Base-by-base conservation (phyloP, 2,329 filamentous ascomycete species). In the Aspergillus bombycis region DNA sequence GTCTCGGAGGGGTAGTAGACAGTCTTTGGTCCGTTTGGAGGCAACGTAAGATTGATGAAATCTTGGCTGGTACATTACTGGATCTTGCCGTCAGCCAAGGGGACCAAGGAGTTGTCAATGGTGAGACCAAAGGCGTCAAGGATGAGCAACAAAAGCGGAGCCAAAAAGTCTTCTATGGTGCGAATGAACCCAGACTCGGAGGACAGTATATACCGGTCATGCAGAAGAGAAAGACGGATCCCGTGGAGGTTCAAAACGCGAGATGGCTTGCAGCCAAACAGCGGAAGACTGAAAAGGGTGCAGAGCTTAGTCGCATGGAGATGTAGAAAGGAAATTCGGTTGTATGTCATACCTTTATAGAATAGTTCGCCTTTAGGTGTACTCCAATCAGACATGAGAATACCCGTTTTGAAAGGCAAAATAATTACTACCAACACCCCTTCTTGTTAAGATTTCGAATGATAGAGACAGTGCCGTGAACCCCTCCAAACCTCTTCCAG, bases 401-500 rank as follows among this genome's bases (percentile, higher is more conserved):
- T 38, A n/a, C n/a, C 32, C 21, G 9, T 38, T 38, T 23, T 26
- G 6, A 38, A 36, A 26, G 52, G 19, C 16, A 12, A n/a, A 34
- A 32, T 32, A 30, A 14, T 19, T 6, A 19, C 32, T 36, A 38
- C 32, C 7, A 36, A 14, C n/a, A 23, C n/a, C 19, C 32, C 6
- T 38, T 21, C 11, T 38, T n/a, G 65, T 80, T 75, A 83, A 65
- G 77, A 76, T 66, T 84, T 85, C 5, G 83, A 83, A 74, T 92
- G 93, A 76, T 93, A 96, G 65, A 99, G 81, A 79, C 94, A 97
- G 62, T 86, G 88, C 69, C 92, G 86, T 3, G 90, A 88, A 0
- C 93, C 94, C 70, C 93, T 88, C 95, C 95, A 98, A 2, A 98
- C 94, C 69, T 88, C 86, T 81, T 97, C 93, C 32, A 98, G 83